Base-by-base conservation (phyloP, 768 basidiomycete genomes). In the Tylopilus plumbeoviolaceoides region DNA sequence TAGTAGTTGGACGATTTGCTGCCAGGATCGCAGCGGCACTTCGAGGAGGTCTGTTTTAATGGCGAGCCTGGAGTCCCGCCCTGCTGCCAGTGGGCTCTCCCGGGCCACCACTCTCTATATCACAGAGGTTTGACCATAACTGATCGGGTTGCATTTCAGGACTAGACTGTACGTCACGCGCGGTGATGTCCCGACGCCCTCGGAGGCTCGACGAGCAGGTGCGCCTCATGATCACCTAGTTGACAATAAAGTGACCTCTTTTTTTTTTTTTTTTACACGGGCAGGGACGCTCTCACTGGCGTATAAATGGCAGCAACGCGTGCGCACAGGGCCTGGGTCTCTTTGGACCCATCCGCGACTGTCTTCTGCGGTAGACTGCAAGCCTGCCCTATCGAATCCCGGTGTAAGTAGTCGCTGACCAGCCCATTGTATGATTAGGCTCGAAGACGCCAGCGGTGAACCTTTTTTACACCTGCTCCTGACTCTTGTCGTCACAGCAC, bases 341-440 rank as follows among this genome's bases (percentile, higher is more conserved):
- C 28, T 30, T 30, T 30, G 28, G 28, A 8, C 15, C 33, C 36
- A 33, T 28, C 23, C 30, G 50, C 17, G 42, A 30, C 7, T 17
- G 44, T 28, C 52, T 54, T 8, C 30, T 51, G 11, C 41, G 51
- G 52, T 58, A 48, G 57, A 45, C 5, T 4, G 58, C 57, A 40
- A 49, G 61, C 48, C 10, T 25, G 12, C 6, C 7, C 8, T 31
- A 11, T 17, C 38, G 14, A 9, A 25, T 20, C 12, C 15, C 30
- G 30, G 30, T 30, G 30, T n/a, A n/a, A n/a, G n/a, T n/a, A n/a
- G n/a, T n/a, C n/a, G n/a, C n/a, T n/a, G n/a, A n/a, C n/a, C n/a
- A n/a, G n/a, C n/a, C n/a, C n/a, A n/a, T n/a, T n/a, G n/a, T n/a
- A n/a, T n/a, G n/a, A n/a, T n/a, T n/a, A n/a, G n/a, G n/a, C n/a